phyloP scores from a whole-genome alignment of 225 moss, liverwort and hornwort genomes.

The Pseudisothecium myosuroides region DNA sequence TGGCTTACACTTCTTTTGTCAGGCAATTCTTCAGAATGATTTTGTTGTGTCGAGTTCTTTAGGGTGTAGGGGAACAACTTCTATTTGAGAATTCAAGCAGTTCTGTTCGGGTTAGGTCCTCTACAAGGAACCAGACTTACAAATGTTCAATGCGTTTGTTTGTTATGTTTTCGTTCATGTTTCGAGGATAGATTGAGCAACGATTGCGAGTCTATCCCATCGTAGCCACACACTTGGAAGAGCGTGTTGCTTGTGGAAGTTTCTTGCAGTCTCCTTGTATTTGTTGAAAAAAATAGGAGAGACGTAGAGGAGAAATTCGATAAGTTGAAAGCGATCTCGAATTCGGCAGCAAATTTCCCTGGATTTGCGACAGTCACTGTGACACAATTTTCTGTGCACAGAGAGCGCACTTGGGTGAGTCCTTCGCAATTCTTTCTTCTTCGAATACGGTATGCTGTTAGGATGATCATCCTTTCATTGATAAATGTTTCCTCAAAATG shows the following conservation, averaged over 20 bases:
- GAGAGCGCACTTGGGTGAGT: conserved; percentile 11
- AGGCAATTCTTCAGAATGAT: too few species aligned
- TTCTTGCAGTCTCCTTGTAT: background rate
- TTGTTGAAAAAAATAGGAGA: conserved; percentile 43
- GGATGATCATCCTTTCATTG: background rate
- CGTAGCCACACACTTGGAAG: background rate
- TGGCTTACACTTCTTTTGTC: too few species aligned
- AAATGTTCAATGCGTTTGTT: too few species aligned
- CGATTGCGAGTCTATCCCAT: too few species aligned
- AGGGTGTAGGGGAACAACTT: too few species aligned
- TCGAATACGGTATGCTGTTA: background rate
- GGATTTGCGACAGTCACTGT: conserved; percentile 41
- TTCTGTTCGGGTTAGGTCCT: too few species aligned
- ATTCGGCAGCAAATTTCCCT: conserved; percentile 36
- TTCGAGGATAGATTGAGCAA: too few species aligned
- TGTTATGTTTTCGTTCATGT: too few species aligned
- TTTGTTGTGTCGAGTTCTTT: background rate
- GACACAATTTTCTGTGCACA: conserved; percentile 23
- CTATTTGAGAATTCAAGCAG: too few species aligned
- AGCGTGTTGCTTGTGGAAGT: background rate
- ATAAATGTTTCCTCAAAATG: background rate
- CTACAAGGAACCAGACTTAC: too few species aligned
- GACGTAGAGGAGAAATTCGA: conserved; percentile 53
- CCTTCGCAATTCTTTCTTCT: background rate
- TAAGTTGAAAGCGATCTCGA: conserved; percentile 46